Evolutionary conservation across 495 filamentous ascomycete genomes (phyloP), one percentile per base, ranked within the genome.

Genomic region (Copromyces sp.): DNA sequence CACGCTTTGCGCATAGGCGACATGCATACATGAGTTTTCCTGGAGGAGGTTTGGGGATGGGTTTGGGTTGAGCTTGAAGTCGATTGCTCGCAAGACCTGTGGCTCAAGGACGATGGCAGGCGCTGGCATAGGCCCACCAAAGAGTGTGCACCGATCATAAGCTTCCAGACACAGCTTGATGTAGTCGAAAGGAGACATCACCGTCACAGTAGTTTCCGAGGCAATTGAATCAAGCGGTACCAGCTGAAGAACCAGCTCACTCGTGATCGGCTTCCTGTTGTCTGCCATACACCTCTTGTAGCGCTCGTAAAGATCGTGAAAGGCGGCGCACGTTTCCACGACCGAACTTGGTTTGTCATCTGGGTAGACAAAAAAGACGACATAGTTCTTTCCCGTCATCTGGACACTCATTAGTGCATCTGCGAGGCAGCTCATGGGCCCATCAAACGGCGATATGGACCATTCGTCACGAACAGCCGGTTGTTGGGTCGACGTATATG

Each of bases 291-390:
- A 81, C 41, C 81, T 83, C 38, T 85, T 82, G 78, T 95, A 95
- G 40, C 87, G 81, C 71, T 93, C 89, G 75, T 90, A 91, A 14
- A 98, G 86, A 41, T 87, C 83, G 79, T 90, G 89, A 78, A 96
- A 97, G 20, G 90, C 91, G 12, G 89, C 86, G 76, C 93, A 97
- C 9, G 95, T 88, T 74, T 94, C 88, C 32, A 93, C 89, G 14
- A 94, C 84, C 14, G 90, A 87, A 38, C 85, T 83, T 17, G 89
- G 83, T 69, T 88, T 83, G 7, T 88, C 83, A 45, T 93, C 92
- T 0, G 90, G 89, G 77, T 98, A 94, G 65, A 97, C 82, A 47
- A 97, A 90, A 77, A 94, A 97, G n/a, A 98, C 83, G 20, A 98
- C 93, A 68, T 92, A 88, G 71, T 92, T 94, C 59, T 79, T 80